Base-by-base conservation (phyloP, 805 yeast species). In the Ogataea pilisensis region DNA sequence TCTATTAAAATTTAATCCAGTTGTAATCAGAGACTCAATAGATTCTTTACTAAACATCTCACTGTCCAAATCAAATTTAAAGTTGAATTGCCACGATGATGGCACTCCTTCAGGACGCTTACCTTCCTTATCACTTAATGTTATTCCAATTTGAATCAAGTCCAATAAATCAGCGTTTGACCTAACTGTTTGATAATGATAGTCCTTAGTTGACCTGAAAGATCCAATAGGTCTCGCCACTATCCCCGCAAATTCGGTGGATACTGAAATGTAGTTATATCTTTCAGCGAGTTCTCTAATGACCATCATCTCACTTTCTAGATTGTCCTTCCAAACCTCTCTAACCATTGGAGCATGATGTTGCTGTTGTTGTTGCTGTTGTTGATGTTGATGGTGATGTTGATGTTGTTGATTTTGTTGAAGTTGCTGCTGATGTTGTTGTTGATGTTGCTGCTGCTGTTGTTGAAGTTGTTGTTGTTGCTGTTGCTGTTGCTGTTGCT, bases 21-120 rank as follows among this genome's bases (percentile, higher is more conserved):
- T 78, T 53, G 85, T 89, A 17, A 81, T 70, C 46, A 91, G 68
- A 55, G 87, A 75, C 39, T 88, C 87, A 41, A 89, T 71, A 16
- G 91, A 86, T 53, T 90, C 98, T 40, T 79, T 79, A 18, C 91
- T 83, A 50, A 80, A 86, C 96, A 93, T 91, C 57, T 88, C 93
- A 26, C 71, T 68, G 29, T 75, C 70, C 28, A 85, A 65, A 61
- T 85, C 90, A 63, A 89, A 93, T 50, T 75, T 71, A 68, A 93
- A 89, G 63, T 93, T 93, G 68, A 93, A 90, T 61, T 91, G 97
- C 96, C 97, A 93, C n/a, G 96, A 87, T 4, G 84, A 76, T 26
- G 82, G 76, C 18, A 73, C 72, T 17, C 60, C 62, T 49, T 80
- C 84, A 2, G 90, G 90, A 42, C 77, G 78, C 43, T 75, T 78